A percentile compares a stretch with the other conserved stretches of the same genome.
Conservation (phyloP, 1,139 yeast species). For the Pichiaceae sp. region DNA sequence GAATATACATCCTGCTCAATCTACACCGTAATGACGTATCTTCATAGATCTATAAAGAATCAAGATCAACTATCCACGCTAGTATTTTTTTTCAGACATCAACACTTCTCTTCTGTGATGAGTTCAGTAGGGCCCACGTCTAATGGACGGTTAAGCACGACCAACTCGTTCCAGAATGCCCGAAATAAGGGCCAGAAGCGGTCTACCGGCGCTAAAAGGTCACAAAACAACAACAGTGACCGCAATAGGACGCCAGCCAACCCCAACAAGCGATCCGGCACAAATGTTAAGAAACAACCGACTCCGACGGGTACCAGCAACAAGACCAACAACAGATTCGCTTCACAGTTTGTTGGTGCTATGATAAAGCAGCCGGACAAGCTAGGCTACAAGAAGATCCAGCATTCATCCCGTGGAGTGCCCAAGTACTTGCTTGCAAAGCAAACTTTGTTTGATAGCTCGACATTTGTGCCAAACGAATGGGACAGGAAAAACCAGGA, state of each 20-base stretch:
- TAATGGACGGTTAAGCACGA: not conserved
- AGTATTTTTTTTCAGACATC: no score
- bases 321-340: slow-evolving; percentile 7
- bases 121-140: not conserved
- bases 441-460: slow-evolving; percentile 20
- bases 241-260: no score
- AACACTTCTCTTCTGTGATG: not conserved
- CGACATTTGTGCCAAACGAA: slow-evolving; percentile 26
- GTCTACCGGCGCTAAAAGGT: not conserved
- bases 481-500: slow-evolving; percentile 56
- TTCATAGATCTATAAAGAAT: no score
- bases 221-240: not conserved
- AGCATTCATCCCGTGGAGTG: slow-evolving; percentile 9
- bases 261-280: not conserved
- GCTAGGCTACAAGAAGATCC: slow-evolving; percentile 18
- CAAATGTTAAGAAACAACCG: not conserved
- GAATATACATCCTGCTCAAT: no score
- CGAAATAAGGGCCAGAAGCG: not conserved
- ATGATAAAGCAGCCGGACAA: slow-evolving; percentile 17
- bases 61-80: no score
- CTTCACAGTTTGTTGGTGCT: slow-evolving; percentile 21
- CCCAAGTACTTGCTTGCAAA: slow-evolving; percentile 24
- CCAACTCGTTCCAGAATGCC: slow-evolving; percentile 1
- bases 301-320: not conserved
- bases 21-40: no score